These are phyloP conservation scores for Petrea volubilis DNA, from an alignment of 257 asterid genomes.

Conservation along the genomic window DNA sequence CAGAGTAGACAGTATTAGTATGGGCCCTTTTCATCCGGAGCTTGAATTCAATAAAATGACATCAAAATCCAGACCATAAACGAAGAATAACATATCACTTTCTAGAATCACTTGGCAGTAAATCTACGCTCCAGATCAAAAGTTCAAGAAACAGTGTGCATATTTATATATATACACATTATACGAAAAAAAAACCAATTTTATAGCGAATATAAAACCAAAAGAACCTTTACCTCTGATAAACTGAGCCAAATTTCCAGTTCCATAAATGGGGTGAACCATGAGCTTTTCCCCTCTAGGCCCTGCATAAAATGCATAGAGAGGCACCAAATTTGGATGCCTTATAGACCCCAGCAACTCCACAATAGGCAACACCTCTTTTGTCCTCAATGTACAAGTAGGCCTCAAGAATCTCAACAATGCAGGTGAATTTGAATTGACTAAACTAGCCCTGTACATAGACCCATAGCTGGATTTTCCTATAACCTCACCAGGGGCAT, in stretches of 20 bases:
- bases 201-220: not conserved
- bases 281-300: slow-evolving; percentile 74
- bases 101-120: not conserved
- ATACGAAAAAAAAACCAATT: not conserved
- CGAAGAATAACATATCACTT: not conserved
- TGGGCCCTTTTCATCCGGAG: no score
- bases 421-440: slow-evolving; percentile 45
- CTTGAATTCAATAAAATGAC: not conserved
- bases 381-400: slow-evolving; percentile 62
- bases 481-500: slow-evolving; percentile 85
- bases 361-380: slow-evolving; percentile 56
- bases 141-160: not conserved
- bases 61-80: not conserved
- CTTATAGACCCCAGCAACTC: slow-evolving; percentile 65
- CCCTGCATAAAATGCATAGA: slow-evolving; percentile 77
- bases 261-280: slow-evolving; percentile 66
- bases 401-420: slow-evolving; percentile 83
- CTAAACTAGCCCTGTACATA: slow-evolving; percentile 69
- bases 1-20: no score
- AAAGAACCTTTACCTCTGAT: slow-evolving; percentile 52
- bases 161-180: not conserved
- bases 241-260: slow-evolving; percentile 61
- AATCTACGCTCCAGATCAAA: not conserved
- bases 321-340: slow-evolving; percentile 78
- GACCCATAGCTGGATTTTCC: slow-evolving; percentile 79